phyloP scores from a whole-genome alignment of 306 rosid species.

The Senna siamea region DNA sequence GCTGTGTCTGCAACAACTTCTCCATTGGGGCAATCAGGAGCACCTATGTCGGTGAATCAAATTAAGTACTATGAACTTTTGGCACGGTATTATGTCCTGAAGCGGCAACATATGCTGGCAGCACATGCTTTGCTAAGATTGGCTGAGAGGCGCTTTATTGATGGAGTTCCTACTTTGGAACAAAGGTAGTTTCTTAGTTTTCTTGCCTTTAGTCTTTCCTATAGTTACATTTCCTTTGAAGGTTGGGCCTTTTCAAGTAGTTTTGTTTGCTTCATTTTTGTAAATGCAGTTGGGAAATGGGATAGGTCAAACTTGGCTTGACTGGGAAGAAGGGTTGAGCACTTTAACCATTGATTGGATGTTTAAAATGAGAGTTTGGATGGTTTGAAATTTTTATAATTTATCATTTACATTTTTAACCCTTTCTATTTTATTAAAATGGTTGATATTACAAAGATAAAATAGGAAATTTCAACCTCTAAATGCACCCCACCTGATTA shows the following conservation, averaged over 20 bases:
- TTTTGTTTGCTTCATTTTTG: constrained; percentile 28
- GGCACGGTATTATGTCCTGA: constrained; percentile 88
- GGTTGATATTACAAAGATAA: too few species aligned
- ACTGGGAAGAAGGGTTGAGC: too few species aligned
- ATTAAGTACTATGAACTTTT: constrained; percentile 83
- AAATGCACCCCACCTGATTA: too few species aligned
- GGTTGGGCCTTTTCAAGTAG: constrained; percentile 22
- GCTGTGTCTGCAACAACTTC: constrained; percentile 67
- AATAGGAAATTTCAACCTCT: too few species aligned
- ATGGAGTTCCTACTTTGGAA: constrained; percentile 72
- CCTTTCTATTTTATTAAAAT: too few species aligned
- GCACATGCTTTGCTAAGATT: constrained; percentile 84
- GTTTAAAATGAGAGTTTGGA: too few species aligned
- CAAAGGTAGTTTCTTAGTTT: constrained; percentile 60
- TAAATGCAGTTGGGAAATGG: constrained; percentile 32
- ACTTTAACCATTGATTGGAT: too few species aligned
- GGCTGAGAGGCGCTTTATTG: constrained; percentile 81
- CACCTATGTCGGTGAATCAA: constrained; percentile 64
- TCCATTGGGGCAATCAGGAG: constrained; percentile 68
- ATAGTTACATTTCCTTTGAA: constrained; percentile 28
- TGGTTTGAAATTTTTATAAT: too few species aligned
- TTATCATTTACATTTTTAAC: too few species aligned
- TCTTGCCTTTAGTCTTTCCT: constrained; percentile 18
- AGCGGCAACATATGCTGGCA: constrained; percentile 93
- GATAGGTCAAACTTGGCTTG: constrained; percentile 5